A percentile compares a stretch with the other conserved stretches of the same genome.
Conservation (phyloP, 2,329 filamentous ascomycete genomes). For the Lasiodiplodia gonubiensis region DNA sequence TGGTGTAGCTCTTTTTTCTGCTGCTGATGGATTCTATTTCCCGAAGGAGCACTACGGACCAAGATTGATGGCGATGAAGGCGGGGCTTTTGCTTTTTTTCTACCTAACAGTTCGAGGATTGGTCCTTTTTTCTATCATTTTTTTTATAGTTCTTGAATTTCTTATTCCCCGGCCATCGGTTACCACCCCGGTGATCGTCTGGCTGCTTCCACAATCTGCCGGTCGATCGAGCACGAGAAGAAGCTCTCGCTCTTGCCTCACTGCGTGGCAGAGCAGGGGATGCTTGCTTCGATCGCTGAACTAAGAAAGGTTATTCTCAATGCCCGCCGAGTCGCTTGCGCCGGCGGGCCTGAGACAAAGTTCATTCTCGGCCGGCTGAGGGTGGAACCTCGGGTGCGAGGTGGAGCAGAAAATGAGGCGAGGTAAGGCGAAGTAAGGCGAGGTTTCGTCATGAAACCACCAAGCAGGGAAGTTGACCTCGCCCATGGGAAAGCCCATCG, state of each 20-base stretch:
- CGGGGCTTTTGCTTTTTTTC: background rate
- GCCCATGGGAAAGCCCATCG: background rate
- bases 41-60: background rate
- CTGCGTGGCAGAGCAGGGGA: background rate
- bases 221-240: background rate
- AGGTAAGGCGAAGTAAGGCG: background rate
- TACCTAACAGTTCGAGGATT: background rate
- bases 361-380: background rate
- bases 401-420: background rate
- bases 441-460: background rate
- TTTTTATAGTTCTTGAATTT: background rate
- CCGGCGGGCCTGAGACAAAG: background rate
- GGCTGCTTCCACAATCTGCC: background rate
- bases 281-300: background rate
- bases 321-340: background rate
- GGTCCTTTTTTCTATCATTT: background rate
- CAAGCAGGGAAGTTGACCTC: background rate
- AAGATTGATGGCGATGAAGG: background rate
- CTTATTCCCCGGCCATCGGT: background rate
- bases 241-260: background rate
- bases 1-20: background rate
- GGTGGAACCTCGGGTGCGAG: background rate
- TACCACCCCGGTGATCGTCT: background rate
- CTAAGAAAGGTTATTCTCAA: background rate
- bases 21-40: background rate